Evolutionary conservation across 1,139 yeast species (phyloP), one percentile per base, ranked within the genome.

Genomic region (Hyphopichia khmerensis): DNA sequence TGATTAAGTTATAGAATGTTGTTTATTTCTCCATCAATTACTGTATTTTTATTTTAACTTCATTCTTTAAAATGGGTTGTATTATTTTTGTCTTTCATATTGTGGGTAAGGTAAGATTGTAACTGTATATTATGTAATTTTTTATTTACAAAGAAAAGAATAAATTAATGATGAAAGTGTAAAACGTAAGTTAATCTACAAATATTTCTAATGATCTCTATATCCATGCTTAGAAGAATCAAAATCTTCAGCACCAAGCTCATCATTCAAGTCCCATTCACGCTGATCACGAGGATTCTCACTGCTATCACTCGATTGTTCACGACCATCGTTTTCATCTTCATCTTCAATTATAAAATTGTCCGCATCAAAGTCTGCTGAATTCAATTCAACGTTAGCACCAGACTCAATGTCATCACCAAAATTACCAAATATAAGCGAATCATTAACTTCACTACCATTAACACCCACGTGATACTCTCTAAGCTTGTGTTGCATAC

Each of bases 401-500:
- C 60, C 63, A 34, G 59, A 49, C 39, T 56, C 65, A 35, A 58
- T 51, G 39, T 64, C 73, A 49, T 64, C 69, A 35, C 63, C 71
- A 45, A 73, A 72, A 51, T 69, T 61, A 1, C 78, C 78, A 52
- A 71, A 72, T 2, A 72, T 61, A 48, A 67, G 53, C 26, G 61
- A 61, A 40, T 67, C 72, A 45, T 65, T 62, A 27, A 49, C 52
- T 16, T 42, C 36, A 16, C 44, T 43, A 30, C 40, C 35, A 23
- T 40, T 33, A 33, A 46, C 39, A 30, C 42, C 38, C 8, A 50
- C 46, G 41, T 65, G 72, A 49, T 68, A 71, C 13, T 56, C 48
- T 5, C 59, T 55, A 46, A 77, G 57, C 48, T 71, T 72, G 35
- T 52, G 53, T 47, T 74, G 74, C 75, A 78, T 87, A 54, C 82